Conservation (phyloP, 2,329 filamentous ascomycete genomes). For the Talaromyces verruculosus region DNA sequence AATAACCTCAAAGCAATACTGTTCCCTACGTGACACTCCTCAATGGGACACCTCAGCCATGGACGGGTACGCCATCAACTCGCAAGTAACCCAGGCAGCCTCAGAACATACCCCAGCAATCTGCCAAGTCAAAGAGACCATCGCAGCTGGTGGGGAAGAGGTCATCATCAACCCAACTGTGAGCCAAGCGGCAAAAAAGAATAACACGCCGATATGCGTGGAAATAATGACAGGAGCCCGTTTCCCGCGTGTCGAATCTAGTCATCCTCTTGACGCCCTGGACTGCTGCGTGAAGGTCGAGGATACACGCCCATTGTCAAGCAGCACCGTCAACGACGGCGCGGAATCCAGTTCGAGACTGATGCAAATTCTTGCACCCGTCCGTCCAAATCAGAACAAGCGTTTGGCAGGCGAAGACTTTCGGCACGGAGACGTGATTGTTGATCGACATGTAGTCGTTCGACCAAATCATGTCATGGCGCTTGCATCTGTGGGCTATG, state of each 20-base stretch:
- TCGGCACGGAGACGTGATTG: slow-evolving; percentile 22
- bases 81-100: slow-evolving; percentile 25
- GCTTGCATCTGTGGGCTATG: slow-evolving; percentile 27
- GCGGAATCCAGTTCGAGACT: slow-evolving; percentile 5
- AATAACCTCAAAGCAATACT: slow-evolving; percentile 10
- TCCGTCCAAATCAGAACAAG: slow-evolving; percentile 24
- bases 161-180: background rate
- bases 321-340: background rate
- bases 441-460: slow-evolving; percentile 23
- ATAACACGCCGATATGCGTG: slow-evolving; percentile 25
- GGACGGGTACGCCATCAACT: slow-evolving; percentile 33
- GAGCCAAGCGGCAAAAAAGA: background rate
- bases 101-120: slow-evolving; percentile 24
- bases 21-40: slow-evolving; percentile 24
- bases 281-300: slow-evolving; percentile 28
- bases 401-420: slow-evolving; percentile 29
- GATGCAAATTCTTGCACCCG: slow-evolving; percentile 25
- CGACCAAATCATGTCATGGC: slow-evolving; percentile 28
- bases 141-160: slow-evolving; percentile 26
- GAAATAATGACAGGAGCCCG: slow-evolving; percentile 36
- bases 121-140: slow-evolving; percentile 24
- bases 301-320: slow-evolving; percentile 21
- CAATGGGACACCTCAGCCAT: slow-evolving; percentile 33
- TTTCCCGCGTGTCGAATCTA: slow-evolving; percentile 26
- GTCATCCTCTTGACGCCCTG: slow-evolving; percentile 12